Conservation (phyloP, 75 land plant genomes). For the Cunninghamia lanceolata region DNA sequence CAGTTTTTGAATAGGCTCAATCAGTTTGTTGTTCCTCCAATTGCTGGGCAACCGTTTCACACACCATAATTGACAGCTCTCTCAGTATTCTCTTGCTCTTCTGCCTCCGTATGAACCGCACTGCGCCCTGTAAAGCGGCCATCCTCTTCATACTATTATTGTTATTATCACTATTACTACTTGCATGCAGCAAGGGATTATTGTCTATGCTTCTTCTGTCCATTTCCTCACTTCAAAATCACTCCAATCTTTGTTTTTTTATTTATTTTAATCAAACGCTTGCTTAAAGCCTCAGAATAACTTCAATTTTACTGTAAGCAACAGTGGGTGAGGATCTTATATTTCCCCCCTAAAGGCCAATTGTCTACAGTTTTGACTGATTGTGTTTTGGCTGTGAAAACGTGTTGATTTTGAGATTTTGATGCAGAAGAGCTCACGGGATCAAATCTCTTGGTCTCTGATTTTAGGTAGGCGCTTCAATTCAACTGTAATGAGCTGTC, state of each 20-base stretch:
- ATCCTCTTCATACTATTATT: background rate
- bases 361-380: background rate
- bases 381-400: background rate
- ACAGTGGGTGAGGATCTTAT: background rate
- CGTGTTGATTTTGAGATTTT: too few species aligned
- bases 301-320: background rate
- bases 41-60: conserved; percentile 64
- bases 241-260: background rate
- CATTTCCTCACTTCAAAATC: background rate
- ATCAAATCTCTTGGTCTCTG: background rate
- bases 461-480: too few species aligned
- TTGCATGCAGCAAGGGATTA: background rate
- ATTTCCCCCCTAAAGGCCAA: background rate
- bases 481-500: too few species aligned
- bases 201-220: background rate
- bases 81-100: conserved; percentile 38
- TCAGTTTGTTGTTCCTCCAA: conserved; percentile 72
- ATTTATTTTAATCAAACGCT: background rate
- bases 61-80: conserved; percentile 54
- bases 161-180: background rate
- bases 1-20: conserved; percentile 73
- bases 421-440: background rate
- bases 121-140: background rate
- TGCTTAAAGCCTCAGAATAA: background rate
- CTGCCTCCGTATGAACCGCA: conserved; percentile 28